Evolutionary conservation across 129 eudicot genomes (phyloP).

Genomic region (Deinandra increscens): DNA sequence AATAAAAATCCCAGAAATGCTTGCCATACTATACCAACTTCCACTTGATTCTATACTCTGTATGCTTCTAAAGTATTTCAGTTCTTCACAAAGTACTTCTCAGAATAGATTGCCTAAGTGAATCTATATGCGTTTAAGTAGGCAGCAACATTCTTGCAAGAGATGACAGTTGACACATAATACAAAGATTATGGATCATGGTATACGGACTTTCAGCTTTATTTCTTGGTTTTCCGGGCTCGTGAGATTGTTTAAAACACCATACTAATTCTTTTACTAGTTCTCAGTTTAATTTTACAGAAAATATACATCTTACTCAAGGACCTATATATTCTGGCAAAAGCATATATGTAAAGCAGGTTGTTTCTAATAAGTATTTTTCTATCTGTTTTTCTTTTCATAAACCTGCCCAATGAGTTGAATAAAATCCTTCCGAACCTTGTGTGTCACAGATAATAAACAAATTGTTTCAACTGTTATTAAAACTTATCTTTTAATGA

Average conservation of each 20-base stretch:
- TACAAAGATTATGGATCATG: constrained; percentile 63
- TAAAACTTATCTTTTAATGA: no score
- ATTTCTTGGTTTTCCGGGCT: constrained; percentile 1
- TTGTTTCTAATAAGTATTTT: constrained; percentile 11
- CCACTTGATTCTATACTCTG: no score
- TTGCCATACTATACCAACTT: no score
- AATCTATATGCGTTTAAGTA: no score
- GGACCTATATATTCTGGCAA: background rate
- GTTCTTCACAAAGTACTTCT: constrained; percentile 35
- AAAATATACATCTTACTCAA: constrained; percentile 11
- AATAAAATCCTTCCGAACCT: no score
- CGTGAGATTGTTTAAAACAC: background rate
- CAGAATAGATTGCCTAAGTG: no score
- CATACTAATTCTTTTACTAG: constrained; percentile 7
- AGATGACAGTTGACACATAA: constrained; percentile 78
- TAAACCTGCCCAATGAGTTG: no score
- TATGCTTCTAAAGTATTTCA: constrained; percentile 48
- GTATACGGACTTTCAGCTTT: constrained; percentile 20
- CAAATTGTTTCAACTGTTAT: no score
- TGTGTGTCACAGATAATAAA: no score
- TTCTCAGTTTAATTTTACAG: constrained; percentile 27
- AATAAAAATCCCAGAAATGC: no score
- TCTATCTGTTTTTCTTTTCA: background rate
- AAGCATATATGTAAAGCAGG: no score
- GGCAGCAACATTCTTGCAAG: constrained; percentile 80